These are phyloP conservation scores for Seiridium unicorne DNA, from an alignment of 2,329 filamentous ascomycete species.

Conservation along the genomic window DNA sequence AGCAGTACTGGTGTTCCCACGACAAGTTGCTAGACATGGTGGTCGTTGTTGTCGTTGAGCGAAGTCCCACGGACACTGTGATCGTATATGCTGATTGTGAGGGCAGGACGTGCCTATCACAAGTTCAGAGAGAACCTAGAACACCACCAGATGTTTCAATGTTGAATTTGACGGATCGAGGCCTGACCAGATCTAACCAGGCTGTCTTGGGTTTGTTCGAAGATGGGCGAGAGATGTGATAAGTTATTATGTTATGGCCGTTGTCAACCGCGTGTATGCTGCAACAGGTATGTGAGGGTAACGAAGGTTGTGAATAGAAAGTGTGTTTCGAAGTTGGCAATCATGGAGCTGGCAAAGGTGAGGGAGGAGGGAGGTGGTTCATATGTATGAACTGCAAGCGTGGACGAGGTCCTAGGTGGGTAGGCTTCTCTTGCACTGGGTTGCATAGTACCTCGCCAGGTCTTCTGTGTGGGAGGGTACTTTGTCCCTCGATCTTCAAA, in stretches of 20 bases:
- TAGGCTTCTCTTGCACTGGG: neutral
- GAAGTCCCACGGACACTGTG: neutral
- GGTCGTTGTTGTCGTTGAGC: constrained; percentile 7
- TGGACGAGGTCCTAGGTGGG: neutral
- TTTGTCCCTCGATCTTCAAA: constrained; percentile 1
- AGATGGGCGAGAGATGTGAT: neutral
- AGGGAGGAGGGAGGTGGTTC: constrained; percentile 7
- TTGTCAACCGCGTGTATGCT: too few species aligned
- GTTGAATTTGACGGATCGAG: neutral
- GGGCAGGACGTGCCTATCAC: neutral
- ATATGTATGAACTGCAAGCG: constrained; percentile 6
- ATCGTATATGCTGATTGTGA: neutral
- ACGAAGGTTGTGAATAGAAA: neutral
- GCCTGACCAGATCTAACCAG: neutral
- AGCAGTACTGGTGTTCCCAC: constrained; percentile 91
- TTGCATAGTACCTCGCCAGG: constrained; percentile 1
- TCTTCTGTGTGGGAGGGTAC: neutral
- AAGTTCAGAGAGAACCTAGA: neutral
- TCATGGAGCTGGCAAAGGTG: neutral
- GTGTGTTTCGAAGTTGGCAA: neutral
- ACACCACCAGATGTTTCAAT: neutral
- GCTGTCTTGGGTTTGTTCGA: too few species aligned
- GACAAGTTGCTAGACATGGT: constrained; percentile 53
- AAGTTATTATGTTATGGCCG: neutral
- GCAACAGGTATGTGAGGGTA: neutral